Base-by-base conservation (phyloP, 1,284 basidiomycete species). In the Coriolopsis trogii region DNA sequence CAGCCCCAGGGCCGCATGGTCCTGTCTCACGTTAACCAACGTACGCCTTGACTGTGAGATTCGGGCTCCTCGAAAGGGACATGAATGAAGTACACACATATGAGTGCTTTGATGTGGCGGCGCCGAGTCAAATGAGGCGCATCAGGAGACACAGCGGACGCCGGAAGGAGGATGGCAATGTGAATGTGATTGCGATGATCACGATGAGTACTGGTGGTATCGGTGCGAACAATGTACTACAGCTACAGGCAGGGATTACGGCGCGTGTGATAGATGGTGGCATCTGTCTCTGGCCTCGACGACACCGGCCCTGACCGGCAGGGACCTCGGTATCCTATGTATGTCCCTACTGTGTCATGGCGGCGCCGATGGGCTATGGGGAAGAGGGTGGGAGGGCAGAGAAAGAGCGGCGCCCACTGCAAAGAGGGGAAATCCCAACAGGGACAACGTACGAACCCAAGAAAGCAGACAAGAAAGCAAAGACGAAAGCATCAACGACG, bases 361-460 rank as follows among this genome's bases (percentile, higher is more conserved):
- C 38, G 38, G 16, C 29, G 21, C n/a, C 16, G 16, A 10, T 47
- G 21, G 18, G 37, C 10, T 28, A 25, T 10, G 39, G 25, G n/a
- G 18, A 23, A 24, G n/a, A 8, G 23, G 24, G 39, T 8, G 16
- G 21, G 26, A 29, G n/a, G 41, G 28, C 9, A 25, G 34, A n/a
- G n/a, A n/a, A n/a, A n/a, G n/a, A 43, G 25, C 41, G 18, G 29
- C 48, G 46, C 46, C 46, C 46, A 48, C 46, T 48, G 46, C 46
- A 23, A 48, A 41, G 13, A 24, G 16, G 21, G 9, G 18, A 31
- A n/a, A 34, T 5, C 13, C 16, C 25, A 34, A 41, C 28, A 12
- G n/a, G 16, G 18, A 28, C 33, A 8, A 24, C 42, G n/a, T 23
- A 18, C 43, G 16, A 24, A 28, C 15, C 10, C 24, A 25, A 5